Base-by-base conservation (phyloP, 1,284 basidiomycete species). In the Quambalaria eucalypti region DNA sequence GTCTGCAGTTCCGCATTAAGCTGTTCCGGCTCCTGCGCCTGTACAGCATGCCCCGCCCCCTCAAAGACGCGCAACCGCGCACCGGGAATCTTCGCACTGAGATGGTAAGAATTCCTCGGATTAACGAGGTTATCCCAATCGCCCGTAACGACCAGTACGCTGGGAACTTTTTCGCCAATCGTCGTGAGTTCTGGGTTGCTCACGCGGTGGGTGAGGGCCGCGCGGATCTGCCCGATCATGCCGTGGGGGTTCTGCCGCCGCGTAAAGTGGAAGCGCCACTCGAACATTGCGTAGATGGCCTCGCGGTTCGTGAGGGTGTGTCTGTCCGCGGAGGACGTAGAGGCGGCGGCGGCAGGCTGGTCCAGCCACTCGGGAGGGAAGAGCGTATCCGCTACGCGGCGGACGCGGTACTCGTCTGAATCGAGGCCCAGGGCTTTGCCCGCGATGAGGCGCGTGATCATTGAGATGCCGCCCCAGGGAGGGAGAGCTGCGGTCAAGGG, bases 141-240 rank as follows among this genome's bases (percentile, higher is more conserved):
- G 2, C 88, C 90, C 0, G 84, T 87, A 16, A 89, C 68, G 59
- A 91, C 85, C 12, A 81, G 61, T 2, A 89, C 81, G 36, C 64
- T 82, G 9, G 82, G 80, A 14, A 90, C 80, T 2, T 77, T 77
- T 0, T 73, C 68, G 1, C 84, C 81, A 47, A 91, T 83, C 31
- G 67, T 67, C 4, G 74, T 73, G 12, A 90, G 80, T 1, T 82
- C 80, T 0, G 79, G 79, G 0, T 81, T 77, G 2, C 80, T 74
- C 52, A 90, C 83, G 53, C 81, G 70, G 70, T 91, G 89, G 0
- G 84, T 85, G 2, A 87, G 58, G 0, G 76, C 86, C 0, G 89
- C 87, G 4, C 77, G 79, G 81, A 88, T 84, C 71, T 91, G 88
- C 2, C 85, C 87, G 2, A 90, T 58, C 19, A 82, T 78, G 0